phyloP scores from a whole-genome alignment of 2,329 filamentous ascomycete species.

The Esteya vermicola region DNA sequence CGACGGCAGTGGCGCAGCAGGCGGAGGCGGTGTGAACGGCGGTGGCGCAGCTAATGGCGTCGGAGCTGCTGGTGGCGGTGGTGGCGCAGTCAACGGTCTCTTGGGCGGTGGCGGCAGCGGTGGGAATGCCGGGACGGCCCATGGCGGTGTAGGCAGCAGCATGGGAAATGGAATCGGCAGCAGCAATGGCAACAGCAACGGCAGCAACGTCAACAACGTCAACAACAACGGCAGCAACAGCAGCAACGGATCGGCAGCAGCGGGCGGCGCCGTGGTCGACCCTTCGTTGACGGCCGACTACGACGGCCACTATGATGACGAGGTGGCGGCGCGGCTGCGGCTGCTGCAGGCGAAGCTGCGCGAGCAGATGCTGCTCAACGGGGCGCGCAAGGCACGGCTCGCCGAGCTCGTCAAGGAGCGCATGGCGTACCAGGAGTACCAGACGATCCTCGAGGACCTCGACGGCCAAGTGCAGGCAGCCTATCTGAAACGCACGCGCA shows the following conservation, averaged over 20 bases:
- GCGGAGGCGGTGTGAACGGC: slow-evolving; percentile 8
- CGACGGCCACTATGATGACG: slow-evolving; percentile 83
- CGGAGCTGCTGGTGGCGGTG: slow-evolving; percentile 7
- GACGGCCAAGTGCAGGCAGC: slow-evolving; percentile 90
- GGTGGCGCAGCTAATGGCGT: too few relatives aligned
- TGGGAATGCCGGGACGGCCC: slow-evolving; percentile 2
- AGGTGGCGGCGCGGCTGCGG: slow-evolving; percentile 79
- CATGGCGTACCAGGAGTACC: slow-evolving; percentile 94
- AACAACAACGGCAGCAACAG: not conserved
- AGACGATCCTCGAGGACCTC: slow-evolving; percentile 90
- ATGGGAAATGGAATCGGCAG: too few relatives aligned
- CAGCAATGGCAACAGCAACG: slow-evolving; percentile 16
- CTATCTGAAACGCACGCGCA: slow-evolving; percentile 89
- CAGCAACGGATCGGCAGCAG: not conserved
- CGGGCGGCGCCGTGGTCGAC: slow-evolving; percentile 10
- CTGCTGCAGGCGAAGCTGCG: slow-evolving; percentile 71
- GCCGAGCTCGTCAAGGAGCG: slow-evolving; percentile 80
- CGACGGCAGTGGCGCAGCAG: slow-evolving; percentile 5
- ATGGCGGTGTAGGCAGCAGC: too few relatives aligned
- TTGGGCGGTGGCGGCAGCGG: too few relatives aligned
- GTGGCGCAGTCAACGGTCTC: too few relatives aligned
- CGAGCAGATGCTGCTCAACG: slow-evolving; percentile 75
- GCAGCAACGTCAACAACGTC: slow-evolving; percentile 2
- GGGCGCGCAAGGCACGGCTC: slow-evolving; percentile 74
- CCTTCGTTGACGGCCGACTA: slow-evolving; percentile 48